Evolutionary conservation across 352 stramenopile genomes (phyloP), one percentile per base, ranked within the genome.

Genomic region (Phytopythium oedochilum): DNA sequence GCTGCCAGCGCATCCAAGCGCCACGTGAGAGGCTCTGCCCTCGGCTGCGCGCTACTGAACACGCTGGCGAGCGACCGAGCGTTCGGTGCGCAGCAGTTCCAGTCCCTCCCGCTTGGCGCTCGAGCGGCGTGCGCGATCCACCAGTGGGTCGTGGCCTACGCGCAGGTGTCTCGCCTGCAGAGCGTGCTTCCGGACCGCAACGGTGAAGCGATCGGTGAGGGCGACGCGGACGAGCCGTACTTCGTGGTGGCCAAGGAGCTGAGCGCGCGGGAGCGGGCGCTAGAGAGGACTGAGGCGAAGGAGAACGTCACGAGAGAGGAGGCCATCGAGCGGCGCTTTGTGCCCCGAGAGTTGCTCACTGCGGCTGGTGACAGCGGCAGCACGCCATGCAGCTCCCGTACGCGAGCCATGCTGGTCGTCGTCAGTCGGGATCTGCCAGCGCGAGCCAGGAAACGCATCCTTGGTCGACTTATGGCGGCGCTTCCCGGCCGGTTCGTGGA

Each of bases 401-500:
- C 70, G 45, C 73, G 86, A 23, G 71, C 78, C 9, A 66, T 94
- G 46, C 12, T 94, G 18, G 39, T 96, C 17, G 75, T 94, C 8
- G 53, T 94, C 5, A 71, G 75, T 0, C 68, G 72, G n/a, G 86
- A 94, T 42, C 55, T 94, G 3, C 86, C 86, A 11, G n/a, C 26
- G 12, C 50, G 61, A 4, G 64, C 83, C 10, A 72, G 68, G 34
- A 10, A 29, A 8, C 3, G 36, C 1, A 68, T 96, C 25, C 35
- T 89, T 6, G 50, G 70, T 0, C 63, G 75, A 3, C 35, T 93
- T 0, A 59, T 79, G 20, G 31, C 28, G 0, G 47, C 66, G 32
- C 75, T 96, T 14, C 86, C 84, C 5, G 86, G 86, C 2, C 60
- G 87, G 8, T 96, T 96, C 44, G 54, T 91, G 32, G 61, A 74